Percentiles rank a stretch among this genome's conserved stretches.
Conservation (phyloP, 176 grass and related monocot genomes). For the Cenchrus fungigraminus region DNA sequence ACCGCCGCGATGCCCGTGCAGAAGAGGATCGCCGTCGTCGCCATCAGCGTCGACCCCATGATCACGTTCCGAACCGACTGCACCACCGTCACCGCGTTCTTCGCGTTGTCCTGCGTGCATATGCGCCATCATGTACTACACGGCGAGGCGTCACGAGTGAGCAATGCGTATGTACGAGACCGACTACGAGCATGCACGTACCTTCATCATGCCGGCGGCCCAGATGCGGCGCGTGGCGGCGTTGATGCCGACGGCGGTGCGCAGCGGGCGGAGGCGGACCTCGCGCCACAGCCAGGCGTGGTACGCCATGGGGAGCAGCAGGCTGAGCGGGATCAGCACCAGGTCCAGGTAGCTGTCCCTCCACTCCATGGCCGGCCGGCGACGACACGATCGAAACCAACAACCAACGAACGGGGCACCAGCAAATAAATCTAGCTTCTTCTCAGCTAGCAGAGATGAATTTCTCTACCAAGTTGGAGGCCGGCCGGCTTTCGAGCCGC, state of each 20-base stretch:
- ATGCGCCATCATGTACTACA: too few species aligned
- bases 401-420: too few species aligned
- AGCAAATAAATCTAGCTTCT: too few species aligned
- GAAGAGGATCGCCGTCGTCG: constrained; percentile 87
- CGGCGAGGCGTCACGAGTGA: not conserved
- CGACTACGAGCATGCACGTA: not conserved
- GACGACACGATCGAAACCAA: not conserved
- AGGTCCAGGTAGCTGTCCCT: constrained; percentile 76
- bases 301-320: constrained; percentile 74
- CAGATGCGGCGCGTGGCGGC: constrained; percentile 66
- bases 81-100: constrained; percentile 88
- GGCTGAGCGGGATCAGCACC: constrained; percentile 60
- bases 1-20: constrained; percentile 91
- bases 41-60: constrained; percentile 97
- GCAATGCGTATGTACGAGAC: not conserved
- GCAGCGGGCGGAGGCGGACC: constrained; percentile 53
- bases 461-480: too few species aligned
- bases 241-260: constrained; percentile 76
- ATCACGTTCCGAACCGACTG: constrained; percentile 88
- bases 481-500: too few species aligned
- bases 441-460: too few species aligned
- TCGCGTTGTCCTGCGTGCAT: constrained; percentile 65
- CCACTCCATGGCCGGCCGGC: constrained; percentile 62
- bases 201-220: constrained; percentile 76
- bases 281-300: constrained; percentile 81